Conservation (phyloP, 306 rosid genomes). For the Adenanthera pavonina region DNA sequence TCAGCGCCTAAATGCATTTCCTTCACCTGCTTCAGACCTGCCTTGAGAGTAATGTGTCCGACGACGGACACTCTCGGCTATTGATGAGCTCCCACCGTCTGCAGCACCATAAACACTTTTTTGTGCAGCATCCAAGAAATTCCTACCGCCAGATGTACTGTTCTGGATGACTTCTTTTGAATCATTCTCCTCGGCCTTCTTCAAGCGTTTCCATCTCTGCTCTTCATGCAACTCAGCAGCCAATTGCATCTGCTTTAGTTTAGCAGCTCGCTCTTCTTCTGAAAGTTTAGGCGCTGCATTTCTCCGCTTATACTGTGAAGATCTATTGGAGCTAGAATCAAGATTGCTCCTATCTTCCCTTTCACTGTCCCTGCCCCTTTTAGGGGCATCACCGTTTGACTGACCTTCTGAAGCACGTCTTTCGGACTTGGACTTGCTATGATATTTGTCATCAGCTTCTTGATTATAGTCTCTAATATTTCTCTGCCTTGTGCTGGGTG, state of each 20-base stretch:
- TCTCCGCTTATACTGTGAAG: conserved; percentile 59
- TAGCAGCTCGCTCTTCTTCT: conserved; percentile 86
- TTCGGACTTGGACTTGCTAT: conserved; percentile 53
- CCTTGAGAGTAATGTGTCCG: conserved; percentile 89
- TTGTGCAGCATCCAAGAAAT: conserved; percentile 83
- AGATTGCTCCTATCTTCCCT: conserved; percentile 43
- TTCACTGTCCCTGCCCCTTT: conserved; percentile 34
- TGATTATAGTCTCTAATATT: conserved; percentile 37
- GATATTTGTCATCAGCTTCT: conserved; percentile 46
- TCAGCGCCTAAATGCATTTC: conserved; percentile 82
- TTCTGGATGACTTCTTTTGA: conserved; percentile 60
- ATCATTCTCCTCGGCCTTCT: conserved; percentile 85
- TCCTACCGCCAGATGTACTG: conserved; percentile 53
- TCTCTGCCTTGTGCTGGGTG: conserved; percentile 49
- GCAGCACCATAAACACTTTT: conserved; percentile 84
- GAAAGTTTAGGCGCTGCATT: conserved; percentile 71
- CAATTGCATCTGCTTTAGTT: conserved; percentile 85
- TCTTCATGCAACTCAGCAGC: conserved; percentile 96
- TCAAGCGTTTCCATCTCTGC: conserved; percentile 90
- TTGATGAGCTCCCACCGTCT: conserved; percentile 85
- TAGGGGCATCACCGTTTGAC: conserved; percentile 40
- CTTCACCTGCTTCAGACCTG: conserved; percentile 59
- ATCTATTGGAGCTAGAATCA: conserved; percentile 43
- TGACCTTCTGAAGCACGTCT: conserved; percentile 47
- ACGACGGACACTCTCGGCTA: conserved; percentile 95